Evolutionary conservation across 805 yeast genomes (phyloP).

Genomic region (Starmerella stigmatis): DNA sequence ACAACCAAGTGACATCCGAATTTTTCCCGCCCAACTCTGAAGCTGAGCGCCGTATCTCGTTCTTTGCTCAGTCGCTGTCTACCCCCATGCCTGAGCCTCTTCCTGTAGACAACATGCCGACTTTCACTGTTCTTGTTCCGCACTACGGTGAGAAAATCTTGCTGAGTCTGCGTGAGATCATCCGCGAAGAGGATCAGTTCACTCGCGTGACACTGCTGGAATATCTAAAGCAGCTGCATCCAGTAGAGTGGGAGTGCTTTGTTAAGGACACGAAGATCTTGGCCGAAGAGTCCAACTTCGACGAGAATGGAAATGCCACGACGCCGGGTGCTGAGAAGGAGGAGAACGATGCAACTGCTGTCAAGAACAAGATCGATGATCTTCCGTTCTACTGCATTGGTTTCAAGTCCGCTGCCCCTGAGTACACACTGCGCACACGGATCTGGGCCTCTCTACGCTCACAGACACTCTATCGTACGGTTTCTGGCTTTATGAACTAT

Average conservation of each 20-base stretch:
- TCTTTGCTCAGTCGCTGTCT: slow-evolving; percentile 97
- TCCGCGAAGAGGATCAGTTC: slow-evolving; percentile 93
- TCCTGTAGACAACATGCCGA: slow-evolving; percentile 99
- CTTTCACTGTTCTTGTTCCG: slow-evolving; percentile 92
- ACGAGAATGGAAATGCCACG: slow-evolving; percentile 35
- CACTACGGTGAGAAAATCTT: slow-evolving; percentile 93
- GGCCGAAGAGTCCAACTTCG: slow-evolving; percentile 84
- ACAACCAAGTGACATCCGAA: slow-evolving; percentile 84
- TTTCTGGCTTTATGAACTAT: slow-evolving; percentile 97
- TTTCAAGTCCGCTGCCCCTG: slow-evolving; percentile 95
- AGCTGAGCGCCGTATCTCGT: slow-evolving; percentile 98
- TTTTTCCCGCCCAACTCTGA: slow-evolving; percentile 95
- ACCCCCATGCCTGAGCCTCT: slow-evolving; percentile 98
- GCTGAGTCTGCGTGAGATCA: slow-evolving; percentile 86
- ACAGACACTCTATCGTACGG: slow-evolving; percentile 92
- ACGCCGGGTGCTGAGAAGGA: slow-evolving; percentile 23
- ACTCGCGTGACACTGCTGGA: slow-evolving; percentile 90
- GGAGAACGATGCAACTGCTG: slow-evolving; percentile 50
- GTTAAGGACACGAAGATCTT: slow-evolving; percentile 91
- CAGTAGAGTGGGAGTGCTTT: slow-evolving; percentile 95
- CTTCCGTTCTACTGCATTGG: slow-evolving; percentile 93
- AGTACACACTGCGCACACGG: slow-evolving; percentile 88
- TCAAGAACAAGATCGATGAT: slow-evolving; percentile 80
- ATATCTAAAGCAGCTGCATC: slow-evolving; percentile 88
- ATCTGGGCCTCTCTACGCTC: slow-evolving; percentile 98